These are phyloP conservation scores for Cutaneotrichosporon cavernicola DNA, from an alignment of 1,284 basidiomycete genomes.

Conservation along the genomic window DNA sequence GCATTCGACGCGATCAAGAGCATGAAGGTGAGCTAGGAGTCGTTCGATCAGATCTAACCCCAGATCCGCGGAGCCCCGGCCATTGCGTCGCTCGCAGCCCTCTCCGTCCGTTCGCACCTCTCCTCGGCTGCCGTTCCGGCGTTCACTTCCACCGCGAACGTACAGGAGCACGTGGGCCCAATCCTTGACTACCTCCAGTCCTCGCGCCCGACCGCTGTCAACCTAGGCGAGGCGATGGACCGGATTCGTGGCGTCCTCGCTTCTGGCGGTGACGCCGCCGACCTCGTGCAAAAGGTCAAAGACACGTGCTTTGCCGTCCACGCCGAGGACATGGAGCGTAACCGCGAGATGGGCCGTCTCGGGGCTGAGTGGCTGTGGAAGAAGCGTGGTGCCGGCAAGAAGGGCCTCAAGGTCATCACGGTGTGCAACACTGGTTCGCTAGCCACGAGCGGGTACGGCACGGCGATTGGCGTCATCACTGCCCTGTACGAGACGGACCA, in stretches of 20 bases:
- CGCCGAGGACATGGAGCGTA: slow-evolving; percentile 78
- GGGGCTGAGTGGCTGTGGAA: slow-evolving; percentile 80
- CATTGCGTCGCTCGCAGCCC: slow-evolving; percentile 84
- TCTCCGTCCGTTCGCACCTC: slow-evolving; percentile 66
- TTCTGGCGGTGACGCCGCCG: slow-evolving; percentile 47
- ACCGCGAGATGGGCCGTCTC: slow-evolving; percentile 73
- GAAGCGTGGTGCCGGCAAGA: slow-evolving; percentile 54
- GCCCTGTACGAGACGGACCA: slow-evolving; percentile 73
- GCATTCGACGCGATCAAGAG: slow-evolving; percentile 87
- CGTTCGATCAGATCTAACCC: background rate
- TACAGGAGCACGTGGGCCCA: slow-evolving; percentile 42
- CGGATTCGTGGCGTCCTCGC: slow-evolving; percentile 60
- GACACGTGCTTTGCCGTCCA: slow-evolving; percentile 60
- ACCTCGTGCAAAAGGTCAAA: slow-evolving; percentile 63
- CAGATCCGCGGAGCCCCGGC: slow-evolving; percentile 88
- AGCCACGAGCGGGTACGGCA: slow-evolving; percentile 90
- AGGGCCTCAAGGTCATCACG: slow-evolving; percentile 72
- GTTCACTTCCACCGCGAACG: slow-evolving; percentile 33
- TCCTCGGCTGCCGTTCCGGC: slow-evolving; percentile 24
- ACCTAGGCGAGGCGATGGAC: slow-evolving; percentile 77
- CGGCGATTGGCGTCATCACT: slow-evolving; percentile 88
- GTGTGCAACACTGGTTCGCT: slow-evolving; percentile 95
- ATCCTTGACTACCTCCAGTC: slow-evolving; percentile 72
- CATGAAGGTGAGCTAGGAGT: slow-evolving; percentile 68
- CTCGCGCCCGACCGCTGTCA: slow-evolving; percentile 90